phyloP scores from a whole-genome alignment of 306 rosid genomes.

The Pyrus bretschneideri region DNA sequence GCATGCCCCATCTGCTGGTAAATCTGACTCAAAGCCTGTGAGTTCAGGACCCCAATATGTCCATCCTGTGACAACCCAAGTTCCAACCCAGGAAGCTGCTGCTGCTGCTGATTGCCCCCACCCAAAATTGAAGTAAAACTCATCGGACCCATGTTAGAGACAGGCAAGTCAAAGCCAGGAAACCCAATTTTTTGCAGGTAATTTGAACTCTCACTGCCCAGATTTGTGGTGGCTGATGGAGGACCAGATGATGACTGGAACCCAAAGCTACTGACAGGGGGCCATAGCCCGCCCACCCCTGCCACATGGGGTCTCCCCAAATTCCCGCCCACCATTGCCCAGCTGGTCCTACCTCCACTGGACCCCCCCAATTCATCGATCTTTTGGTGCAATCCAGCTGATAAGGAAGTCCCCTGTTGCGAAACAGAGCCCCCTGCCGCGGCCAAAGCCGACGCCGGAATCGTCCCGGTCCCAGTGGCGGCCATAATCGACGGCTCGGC shows the following conservation, averaged over 20 bases:
- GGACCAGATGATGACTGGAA: conserved; percentile 61
- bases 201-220: conserved; percentile 50
- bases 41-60: conserved; percentile 78
- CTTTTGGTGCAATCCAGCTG: conserved; percentile 64
- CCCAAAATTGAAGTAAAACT: conserved; percentile 92
- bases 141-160: conserved; percentile 68
- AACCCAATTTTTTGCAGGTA: conserved; percentile 77
- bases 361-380: conserved; percentile 62
- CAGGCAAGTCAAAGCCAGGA: conserved; percentile 73
- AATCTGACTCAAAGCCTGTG: conserved; percentile 80
- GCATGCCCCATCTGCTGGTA: conserved; percentile 93
- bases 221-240: conserved; percentile 25
- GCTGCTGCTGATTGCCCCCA: conserved; percentile 47
- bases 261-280: conserved; percentile 61
- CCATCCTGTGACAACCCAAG: conserved; percentile 91
- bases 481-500: conserved; percentile 92
- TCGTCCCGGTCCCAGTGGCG: conserved; percentile 82
- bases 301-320: conserved; percentile 79
- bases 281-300: conserved; percentile 68
- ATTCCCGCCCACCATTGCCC: conserved; percentile 68
- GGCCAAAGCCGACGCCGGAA: conserved; percentile 88
- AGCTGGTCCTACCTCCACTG: conserved; percentile 69
- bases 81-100: conserved; percentile 81
- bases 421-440: conserved; percentile 58
- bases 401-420: conserved; percentile 50